These are phyloP conservation scores for Populus trichocarpa DNA, from an alignment of 441 rosid genomes.

Conservation along the genomic window DNA sequence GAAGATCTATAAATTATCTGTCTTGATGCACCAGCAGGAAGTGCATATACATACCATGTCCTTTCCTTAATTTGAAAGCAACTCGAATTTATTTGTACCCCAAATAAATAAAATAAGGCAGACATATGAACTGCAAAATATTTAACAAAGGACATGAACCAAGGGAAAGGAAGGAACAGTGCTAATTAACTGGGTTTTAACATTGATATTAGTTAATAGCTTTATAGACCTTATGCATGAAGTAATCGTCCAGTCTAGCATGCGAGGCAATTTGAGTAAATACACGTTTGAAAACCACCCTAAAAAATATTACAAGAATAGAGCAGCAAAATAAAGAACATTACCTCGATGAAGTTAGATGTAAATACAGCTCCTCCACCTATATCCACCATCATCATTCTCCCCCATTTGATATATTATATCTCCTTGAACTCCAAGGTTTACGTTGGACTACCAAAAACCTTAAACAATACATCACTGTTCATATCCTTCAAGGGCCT, in stretches of 20 bases:
- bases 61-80: neutral
- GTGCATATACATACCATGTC: neutral
- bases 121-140: too few species aligned
- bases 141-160: neutral
- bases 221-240: constrained; percentile 10
- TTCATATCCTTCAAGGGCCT: constrained; percentile 52
- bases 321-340: constrained; percentile 21
- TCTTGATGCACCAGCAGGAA: neutral
- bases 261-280: constrained; percentile 15
- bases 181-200: constrained; percentile 6
- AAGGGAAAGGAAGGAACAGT: neutral
- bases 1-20: neutral
- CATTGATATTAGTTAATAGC: constrained; percentile 1
- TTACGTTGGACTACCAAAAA: constrained; percentile 6
- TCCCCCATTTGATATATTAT: constrained; percentile 1
- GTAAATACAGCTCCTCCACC: constrained; percentile 15
- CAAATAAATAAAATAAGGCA: neutral
- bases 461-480: neutral
- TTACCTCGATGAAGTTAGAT: constrained; percentile 24
- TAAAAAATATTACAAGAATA: constrained; percentile 3
- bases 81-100: neutral
- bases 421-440: constrained; percentile 8
- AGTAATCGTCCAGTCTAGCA: constrained; percentile 11
- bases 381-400: constrained; percentile 10
- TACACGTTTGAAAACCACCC: constrained; percentile 14